These are phyloP conservation scores for Exophiala viscosa DNA, from an alignment of 2,329 filamentous ascomycete genomes.

Conservation along the genomic window DNA sequence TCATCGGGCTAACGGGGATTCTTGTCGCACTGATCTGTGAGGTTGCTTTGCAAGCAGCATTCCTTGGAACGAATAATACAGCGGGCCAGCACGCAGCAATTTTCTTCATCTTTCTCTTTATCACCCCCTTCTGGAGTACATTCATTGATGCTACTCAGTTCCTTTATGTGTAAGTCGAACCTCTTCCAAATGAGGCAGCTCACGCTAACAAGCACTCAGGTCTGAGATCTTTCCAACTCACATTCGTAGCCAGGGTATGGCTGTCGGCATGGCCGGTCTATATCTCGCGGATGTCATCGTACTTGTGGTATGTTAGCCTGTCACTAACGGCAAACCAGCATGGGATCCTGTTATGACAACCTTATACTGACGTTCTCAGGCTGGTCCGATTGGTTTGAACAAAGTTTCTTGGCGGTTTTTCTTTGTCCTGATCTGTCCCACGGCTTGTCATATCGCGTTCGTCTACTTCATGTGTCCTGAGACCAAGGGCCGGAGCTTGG, in stretches of 20 bases:
- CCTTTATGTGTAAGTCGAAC: constrained; percentile 45
- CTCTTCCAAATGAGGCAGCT: constrained; percentile 35
- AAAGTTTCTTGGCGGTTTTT: constrained; percentile 38
- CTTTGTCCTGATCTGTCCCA: constrained; percentile 37
- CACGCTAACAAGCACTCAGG: constrained; percentile 32
- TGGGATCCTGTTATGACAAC: no score
- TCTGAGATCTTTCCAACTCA: constrained; percentile 26
- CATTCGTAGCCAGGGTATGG: constrained; percentile 26
- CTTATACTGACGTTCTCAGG: neutral
- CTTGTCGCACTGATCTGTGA: constrained; percentile 41
- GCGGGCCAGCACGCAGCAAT: constrained; percentile 37
- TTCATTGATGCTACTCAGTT: constrained; percentile 47
- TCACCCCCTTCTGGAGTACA: constrained; percentile 23
- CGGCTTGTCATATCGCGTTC: constrained; percentile 31
- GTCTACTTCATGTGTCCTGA: constrained; percentile 38
- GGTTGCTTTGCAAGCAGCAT: constrained; percentile 36
- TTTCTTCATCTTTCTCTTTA: constrained; percentile 40
- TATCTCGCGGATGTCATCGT: constrained; percentile 38
- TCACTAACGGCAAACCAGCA: no score
- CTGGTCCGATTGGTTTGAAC: constrained; percentile 34
- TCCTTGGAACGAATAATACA: constrained; percentile 34
- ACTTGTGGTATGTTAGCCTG: constrained; percentile 24
- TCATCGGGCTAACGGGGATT: constrained; percentile 41
- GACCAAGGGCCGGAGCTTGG: constrained; percentile 35
- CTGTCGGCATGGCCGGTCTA: constrained; percentile 27